These are phyloP conservation scores for Xenoacremonium recifei DNA, from an alignment of 2,329 filamentous ascomycete genomes.

Conservation along the genomic window DNA sequence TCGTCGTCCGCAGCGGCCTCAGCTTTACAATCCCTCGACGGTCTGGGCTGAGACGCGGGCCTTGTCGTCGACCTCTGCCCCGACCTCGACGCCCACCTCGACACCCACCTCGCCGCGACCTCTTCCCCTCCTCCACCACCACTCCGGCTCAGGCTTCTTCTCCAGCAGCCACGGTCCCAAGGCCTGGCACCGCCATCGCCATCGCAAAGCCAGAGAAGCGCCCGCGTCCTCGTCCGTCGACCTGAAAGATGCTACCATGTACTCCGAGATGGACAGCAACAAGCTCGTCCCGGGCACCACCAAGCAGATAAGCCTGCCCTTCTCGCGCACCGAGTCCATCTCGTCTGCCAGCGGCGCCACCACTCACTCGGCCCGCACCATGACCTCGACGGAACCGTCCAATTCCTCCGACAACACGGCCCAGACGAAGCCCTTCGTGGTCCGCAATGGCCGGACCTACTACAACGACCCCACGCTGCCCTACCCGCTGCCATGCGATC, in stretches of 20 bases:
- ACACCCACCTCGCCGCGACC: constrained; percentile 16
- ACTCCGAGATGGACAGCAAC: constrained; percentile 27
- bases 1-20: too few species aligned
- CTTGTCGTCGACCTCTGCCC: constrained; percentile 22
- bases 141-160: constrained; percentile 19
- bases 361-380: constrained; percentile 43
- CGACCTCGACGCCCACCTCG: constrained; percentile 18
- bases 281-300: constrained; percentile 27
- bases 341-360: constrained; percentile 46
- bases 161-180: constrained; percentile 19
- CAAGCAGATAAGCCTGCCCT: constrained; percentile 34
- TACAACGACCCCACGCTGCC: constrained; percentile 68
- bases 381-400: constrained; percentile 48
- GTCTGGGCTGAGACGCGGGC: constrained; percentile 24
- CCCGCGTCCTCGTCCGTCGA: constrained; percentile 21
- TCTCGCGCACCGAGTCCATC: constrained; percentile 43
- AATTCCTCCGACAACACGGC: constrained; percentile 41
- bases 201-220: constrained; percentile 6
- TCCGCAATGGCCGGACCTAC: constrained; percentile 79
- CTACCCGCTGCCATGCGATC: constrained; percentile 87
- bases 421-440: constrained; percentile 57
- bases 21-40: too few species aligned
- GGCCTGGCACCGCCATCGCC: constrained; percentile 21
- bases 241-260: constrained; percentile 38
- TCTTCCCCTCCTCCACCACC: too few species aligned